Base-by-base conservation (phyloP, 306 rosid species). In the Alnus rubra region DNA sequence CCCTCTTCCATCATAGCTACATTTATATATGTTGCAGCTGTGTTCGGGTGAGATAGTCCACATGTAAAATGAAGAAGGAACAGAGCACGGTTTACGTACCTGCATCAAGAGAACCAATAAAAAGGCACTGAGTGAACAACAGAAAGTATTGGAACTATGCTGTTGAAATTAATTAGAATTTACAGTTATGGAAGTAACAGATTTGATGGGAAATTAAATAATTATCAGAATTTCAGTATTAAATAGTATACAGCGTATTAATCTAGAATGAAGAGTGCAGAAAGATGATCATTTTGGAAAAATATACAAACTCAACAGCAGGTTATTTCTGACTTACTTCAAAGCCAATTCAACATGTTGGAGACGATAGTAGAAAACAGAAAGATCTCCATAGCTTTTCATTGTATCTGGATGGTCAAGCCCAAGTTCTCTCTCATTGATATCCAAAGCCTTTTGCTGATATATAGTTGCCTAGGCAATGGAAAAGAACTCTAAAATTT, bases 1-100 rank as follows among this genome's bases (percentile, higher is more conserved):
- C 98, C 98, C 87, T 95, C 98, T 90, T 95, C 98, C 98, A 95
- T 95, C 98, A 95, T 95, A 15, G 98, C 98, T 23, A 95, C 96
- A 58, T 95, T 95, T 73, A 95, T 95, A 81, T 95, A 95, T 55
- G 98, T 95, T 58, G 98, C 98, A 8, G 98, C 98, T 16, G 98
- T 95, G 89, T 95, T 95, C 8, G 98, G 98, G 83, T 95, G 98
- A 47, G 97, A 95, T 37, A 95, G 82, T 31, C 98, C 98, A 45
- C 98, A 95, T 3, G 98, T 90, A 78, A 92, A 95, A 82, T 95
- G 98, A 71, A 95, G 98, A 69, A 95, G 98, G 84, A 91, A 95
- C 51, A 95, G 86, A 78, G 98, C 98, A 19, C 97, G 98, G 55
- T 95, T 95, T 52, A 92, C 98, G 16, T 95, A 95, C 90, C 98